These are phyloP conservation scores for Hypoxylon subgilvum DNA, from an alignment of 495 filamentous ascomycete genomes.

Conservation along the genomic window DNA sequence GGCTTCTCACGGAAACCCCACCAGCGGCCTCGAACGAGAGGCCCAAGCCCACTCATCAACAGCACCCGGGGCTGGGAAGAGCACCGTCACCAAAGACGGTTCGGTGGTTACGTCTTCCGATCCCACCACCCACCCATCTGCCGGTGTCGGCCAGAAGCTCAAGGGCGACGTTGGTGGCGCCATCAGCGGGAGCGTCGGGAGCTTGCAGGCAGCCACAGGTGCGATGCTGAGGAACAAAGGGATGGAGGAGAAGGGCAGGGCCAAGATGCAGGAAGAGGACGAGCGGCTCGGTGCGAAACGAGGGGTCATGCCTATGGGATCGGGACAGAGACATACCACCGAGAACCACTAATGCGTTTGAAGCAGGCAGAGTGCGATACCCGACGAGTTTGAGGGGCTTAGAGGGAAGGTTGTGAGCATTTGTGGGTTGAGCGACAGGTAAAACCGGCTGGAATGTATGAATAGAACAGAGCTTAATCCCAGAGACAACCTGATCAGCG, in stretches of 20 bases:
- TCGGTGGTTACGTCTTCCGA: conserved; percentile 27
- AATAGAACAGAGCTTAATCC: too few relatives aligned
- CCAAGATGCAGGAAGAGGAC: conserved; percentile 38
- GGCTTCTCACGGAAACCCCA: conserved; percentile 29
- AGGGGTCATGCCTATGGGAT: conserved; percentile 36
- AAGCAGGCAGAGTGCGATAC: too few relatives aligned
- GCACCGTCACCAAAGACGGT: conserved; percentile 17
- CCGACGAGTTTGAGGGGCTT: too few relatives aligned
- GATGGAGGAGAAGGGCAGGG: conserved; percentile 28
- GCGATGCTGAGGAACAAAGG: conserved; percentile 25
- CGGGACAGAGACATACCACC: conserved; percentile 23
- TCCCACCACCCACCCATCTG: conserved; percentile 28
- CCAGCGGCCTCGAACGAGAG: conserved; percentile 12
- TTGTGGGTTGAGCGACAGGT: too few relatives aligned
- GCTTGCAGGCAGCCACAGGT: conserved; percentile 28
- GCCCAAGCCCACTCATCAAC: conserved; percentile 15
- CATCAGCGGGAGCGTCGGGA: conserved; percentile 26
- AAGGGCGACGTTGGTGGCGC: conserved; percentile 36
- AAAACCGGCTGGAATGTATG: too few relatives aligned
- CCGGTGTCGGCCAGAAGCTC: conserved; percentile 29
- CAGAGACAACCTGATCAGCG: too few relatives aligned
- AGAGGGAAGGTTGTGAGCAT: too few relatives aligned
- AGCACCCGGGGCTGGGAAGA: conserved; percentile 5
- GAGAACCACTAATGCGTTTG: not conserved
- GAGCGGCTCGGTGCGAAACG: conserved; percentile 33